Evolutionary conservation across 495 filamentous ascomycete species (phyloP), one percentile per base, ranked within the genome.

Genomic region (Hypomontagnella monticulosa): DNA sequence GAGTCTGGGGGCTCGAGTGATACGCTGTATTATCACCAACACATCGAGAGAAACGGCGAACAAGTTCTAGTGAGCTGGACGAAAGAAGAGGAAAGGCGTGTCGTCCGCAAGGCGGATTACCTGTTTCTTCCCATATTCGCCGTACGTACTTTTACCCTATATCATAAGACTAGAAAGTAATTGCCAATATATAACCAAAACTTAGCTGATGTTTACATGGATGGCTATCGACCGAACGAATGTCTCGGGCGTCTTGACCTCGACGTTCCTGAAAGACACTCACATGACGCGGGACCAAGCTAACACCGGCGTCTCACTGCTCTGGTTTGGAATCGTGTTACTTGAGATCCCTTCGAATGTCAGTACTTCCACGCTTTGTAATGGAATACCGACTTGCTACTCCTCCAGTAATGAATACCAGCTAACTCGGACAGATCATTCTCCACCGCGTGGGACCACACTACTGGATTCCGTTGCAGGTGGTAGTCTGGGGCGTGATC

Each of bases 201-300:
- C 11, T 42, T 15, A 63, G 60, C 43, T 63, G 11, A 63, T 63
- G 60, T 63, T 63, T 37, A 63, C 60, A 36, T 63, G 60, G 60
- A 63, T 63, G 60, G 60, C 60, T 12, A 63, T 63, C 43, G 60
- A 63, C 44, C 60, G 60, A 20, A 63, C 60, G 16, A 63, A 63
- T 14, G 60, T 63, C 43, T 63, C 60, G 11, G 60, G 60, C 27
- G 60, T 63, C 44, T 33, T 63, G 8, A 63, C 60, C 0, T 63
- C 60, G 36, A 63, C 60, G 12, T 63, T 63, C 27, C 36, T 63
- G 0, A 42, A 46, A 30, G 60, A 63, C 44, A 63, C 60, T 0
- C 42, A 49, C n/a, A 63, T 63, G 52, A 57, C 60, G 37, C 51
- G 60, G 18, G 60, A 63, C 16, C 60, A 63, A 12, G 60, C 60